Evolutionary conservation across 768 basidiomycete genomes (phyloP), one percentile per base, ranked within the genome.

Genomic region (Phaeotremella skinneri): DNA sequence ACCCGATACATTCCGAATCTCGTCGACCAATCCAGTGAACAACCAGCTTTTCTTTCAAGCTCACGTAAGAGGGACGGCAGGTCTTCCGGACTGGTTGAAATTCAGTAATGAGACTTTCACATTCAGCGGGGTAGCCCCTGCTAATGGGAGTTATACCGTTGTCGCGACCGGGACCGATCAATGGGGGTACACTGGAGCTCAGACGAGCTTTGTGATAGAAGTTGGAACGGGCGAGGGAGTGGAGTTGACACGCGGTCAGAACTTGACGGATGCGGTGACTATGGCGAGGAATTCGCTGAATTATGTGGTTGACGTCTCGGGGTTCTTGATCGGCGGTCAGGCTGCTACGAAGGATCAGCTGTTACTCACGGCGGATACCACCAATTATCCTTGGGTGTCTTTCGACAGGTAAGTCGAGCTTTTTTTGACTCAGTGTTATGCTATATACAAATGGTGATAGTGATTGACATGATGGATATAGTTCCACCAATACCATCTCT

Each of bases 51-150:
- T 72, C 70, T 91, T 92, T 70, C 80, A 81, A 7, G 85, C 86
- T 29, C 81, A 83, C 43, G 83, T 83, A 63, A 79, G 82, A 1
- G 84, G 90, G 59, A 85, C 86, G n/a, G 83, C 85, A 1, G 79
- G 80, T 7, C 80, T 91, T 26, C 92, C 92, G 0, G 64, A 79
- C 6, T 96, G 90, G 88, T 80, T 96, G 74, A 67, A 58, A 4
- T 97, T 92, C 76, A 81, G 91, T 76, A 75, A 84, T 16, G 64
- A 80, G 16, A 82, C 83, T n/a, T 78, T 89, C 59, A 92, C 92
- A 2, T 83, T 97, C 54, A 83, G 86, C 64, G 94, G 94, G 7
- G 82, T 88, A 29, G 83, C 87, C 3, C 93, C 92, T 1, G 62
- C 62, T 23, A 56, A 66, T 20, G 76, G 76, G 48, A 74, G 52